phyloP scores from a whole-genome alignment of 805 yeast species.

The Hanseniaspora singularis region DNA sequence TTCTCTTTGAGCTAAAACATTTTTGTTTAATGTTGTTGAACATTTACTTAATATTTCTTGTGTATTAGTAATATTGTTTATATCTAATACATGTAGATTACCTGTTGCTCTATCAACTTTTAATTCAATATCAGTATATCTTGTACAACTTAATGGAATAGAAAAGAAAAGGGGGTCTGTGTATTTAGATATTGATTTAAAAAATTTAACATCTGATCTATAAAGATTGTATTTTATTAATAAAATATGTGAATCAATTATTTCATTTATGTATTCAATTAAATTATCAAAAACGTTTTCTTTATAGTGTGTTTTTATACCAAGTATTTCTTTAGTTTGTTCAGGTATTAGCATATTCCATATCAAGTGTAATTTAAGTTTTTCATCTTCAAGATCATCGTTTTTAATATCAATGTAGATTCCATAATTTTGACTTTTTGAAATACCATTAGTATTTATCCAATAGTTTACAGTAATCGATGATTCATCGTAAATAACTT shows the following conservation, averaged over 20 bases:
- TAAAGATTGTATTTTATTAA: conserved; percentile 25
- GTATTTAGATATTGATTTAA: neutral
- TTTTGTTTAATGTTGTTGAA: conserved; percentile 24
- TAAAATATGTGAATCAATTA: conserved; percentile 24
- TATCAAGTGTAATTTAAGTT: conserved; percentile 20
- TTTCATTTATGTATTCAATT: conserved; percentile 25
- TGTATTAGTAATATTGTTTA: conserved; percentile 18
- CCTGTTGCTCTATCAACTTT: conserved; percentile 28
- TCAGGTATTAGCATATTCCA: conserved; percentile 23
- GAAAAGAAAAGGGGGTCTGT: conserved; percentile 22
- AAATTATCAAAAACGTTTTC: conserved; percentile 26
- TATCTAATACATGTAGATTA: conserved; percentile 26
- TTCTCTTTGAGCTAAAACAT: conserved; percentile 21
- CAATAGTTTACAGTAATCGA: conserved; percentile 27
- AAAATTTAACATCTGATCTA: neutral
- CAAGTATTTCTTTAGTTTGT: conserved; percentile 17
- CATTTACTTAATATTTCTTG: conserved; percentile 22
- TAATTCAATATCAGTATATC: conserved; percentile 26
- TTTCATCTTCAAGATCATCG: conserved; percentile 17
- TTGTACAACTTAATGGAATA: conserved; percentile 27
- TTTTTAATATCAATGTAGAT: conserved; percentile 26
- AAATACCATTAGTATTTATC: conserved; percentile 20
- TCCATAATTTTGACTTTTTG: conserved; percentile 19
- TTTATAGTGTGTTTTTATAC: conserved; percentile 21
- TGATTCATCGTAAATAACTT: conserved; percentile 24